Percentiles rank a stretch among this genome's conserved stretches.
phyloP scores from a whole-genome alignment of 2,329 filamentous ascomycete species.

The Sarocladium brachiariae region DNA sequence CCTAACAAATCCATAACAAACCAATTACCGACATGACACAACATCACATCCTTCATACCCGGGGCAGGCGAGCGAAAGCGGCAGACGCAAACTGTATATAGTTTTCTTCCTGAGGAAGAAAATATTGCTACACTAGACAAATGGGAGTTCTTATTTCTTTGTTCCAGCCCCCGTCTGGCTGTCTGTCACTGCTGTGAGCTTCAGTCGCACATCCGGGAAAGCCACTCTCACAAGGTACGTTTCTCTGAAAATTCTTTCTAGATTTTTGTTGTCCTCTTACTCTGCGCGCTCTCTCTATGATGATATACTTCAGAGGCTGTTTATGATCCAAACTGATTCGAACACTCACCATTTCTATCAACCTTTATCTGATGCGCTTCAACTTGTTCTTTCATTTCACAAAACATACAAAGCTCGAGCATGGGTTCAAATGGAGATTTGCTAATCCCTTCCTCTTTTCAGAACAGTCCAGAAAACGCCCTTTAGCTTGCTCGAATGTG shows the following conservation, averaged over 20 bases:
- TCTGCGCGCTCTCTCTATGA: conserved; percentile 26
- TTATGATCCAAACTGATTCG: conserved; percentile 37
- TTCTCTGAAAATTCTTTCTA: conserved; percentile 10
- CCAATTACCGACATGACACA: too few relatives aligned
- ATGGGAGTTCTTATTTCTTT: conserved; percentile 28
- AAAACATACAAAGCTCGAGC: conserved; percentile 4
- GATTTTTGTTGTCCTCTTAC: background rate
- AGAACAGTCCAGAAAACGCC: conserved; percentile 7
- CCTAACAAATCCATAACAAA: background rate
- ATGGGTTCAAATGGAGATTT: background rate
- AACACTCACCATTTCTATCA: conserved; percentile 23
- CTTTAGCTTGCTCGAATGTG: background rate
- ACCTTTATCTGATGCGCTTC: conserved; percentile 10
- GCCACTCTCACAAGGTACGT: conserved; percentile 18
- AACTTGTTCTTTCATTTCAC: conserved; percentile 11
- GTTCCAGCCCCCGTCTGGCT: conserved; percentile 14
- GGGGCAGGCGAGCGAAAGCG: conserved; percentile 6
- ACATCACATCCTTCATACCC: conserved; percentile 2
- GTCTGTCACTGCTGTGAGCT: background rate
- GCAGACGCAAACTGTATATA: conserved; percentile 17
- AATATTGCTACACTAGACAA: conserved; percentile 33
- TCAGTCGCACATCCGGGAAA: background rate
- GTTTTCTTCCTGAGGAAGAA: conserved; percentile 25
- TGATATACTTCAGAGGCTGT: conserved; percentile 40
- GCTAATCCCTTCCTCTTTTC: background rate